Base-by-base conservation (phyloP, 2,329 filamentous ascomycete species). In the Pyricularia pennisetigena region DNA sequence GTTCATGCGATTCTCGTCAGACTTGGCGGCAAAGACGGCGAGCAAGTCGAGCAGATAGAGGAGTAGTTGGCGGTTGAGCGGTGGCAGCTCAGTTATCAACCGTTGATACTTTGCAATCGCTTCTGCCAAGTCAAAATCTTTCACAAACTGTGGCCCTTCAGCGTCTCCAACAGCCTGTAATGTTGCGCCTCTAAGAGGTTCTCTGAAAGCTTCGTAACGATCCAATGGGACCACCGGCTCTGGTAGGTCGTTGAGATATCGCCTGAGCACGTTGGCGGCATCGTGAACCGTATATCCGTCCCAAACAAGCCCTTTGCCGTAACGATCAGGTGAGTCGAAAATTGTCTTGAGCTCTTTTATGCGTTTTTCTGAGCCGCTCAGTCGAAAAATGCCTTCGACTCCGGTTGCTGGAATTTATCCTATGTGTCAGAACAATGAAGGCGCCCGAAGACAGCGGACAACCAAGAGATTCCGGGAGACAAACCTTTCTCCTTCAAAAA, bases 231-330 rank as follows among this genome's bases (percentile, higher is more conserved):
- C 95, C 71, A 99, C 97, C 5, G 95, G 95, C 76, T 99, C 95
- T 2, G 95, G 95, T 2, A 99, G 85, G 75, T 97, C 92, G 78
- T 98, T 98, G 71, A 99, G 88, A 77, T 99, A 99, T 73, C 95
- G 88, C 71, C 95, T 90, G 63, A 99, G 85, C 70, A 99, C 94
- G 76, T 98, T 99, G 74, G 95, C 94, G 29, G 95, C 95, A 84
- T 99, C 95, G 79, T 99, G 95, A 61, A 99, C 95, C 0, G 95
- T 99, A 78, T 97, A 99, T 64, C 95, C 95, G 64, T 93, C 91
- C 95, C 95, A 99, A 74, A 97, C 92, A 29, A 99, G 85, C 20
- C 95, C 95, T 79, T 99, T 99, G 68, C 95, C 95, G 77, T 97
- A 99, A 74, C 94, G 87, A 74, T 97, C 93, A 59, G 95, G 95